Base-by-base conservation (phyloP, 2,329 filamentous ascomycete species). In the Cadophora sp. region DNA sequence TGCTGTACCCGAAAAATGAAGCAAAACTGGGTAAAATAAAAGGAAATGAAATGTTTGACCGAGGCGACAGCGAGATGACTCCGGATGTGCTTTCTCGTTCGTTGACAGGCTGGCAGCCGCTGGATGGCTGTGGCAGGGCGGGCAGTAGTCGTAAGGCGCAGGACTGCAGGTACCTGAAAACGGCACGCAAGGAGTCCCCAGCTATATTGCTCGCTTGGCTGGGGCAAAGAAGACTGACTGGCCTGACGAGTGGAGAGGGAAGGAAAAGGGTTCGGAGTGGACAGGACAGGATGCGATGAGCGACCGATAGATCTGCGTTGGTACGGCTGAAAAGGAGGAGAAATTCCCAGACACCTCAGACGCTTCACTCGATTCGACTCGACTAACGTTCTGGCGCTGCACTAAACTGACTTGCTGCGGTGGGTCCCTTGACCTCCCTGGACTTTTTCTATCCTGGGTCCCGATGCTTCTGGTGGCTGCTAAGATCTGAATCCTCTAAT, bases 121-220 rank as follows among this genome's bases (percentile, higher is more conserved):
- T 43, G 37, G 37, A 40, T 3, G 12, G 14, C 37, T 14, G 8
- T 40, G 37, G 37, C 37, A 40, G 12, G 37, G 5, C 5, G 11
- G 31, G 31, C 11, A 34, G 31, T 5, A 16, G 16, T 16, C 12
- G 40, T 19, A 43, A 14, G 40, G 40, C 40, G 40, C 40, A 43
- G 6, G 40, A 43, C 40, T 48, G 19, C 56, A 40, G 37, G 56
- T 59, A 59, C 56, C 56, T 59, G 56, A 43, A 24, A 43, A 43
- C 43, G 56, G 56, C 31, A 59, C 56, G 56, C 56, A 59, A 59
- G 56, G 56, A n/a, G 22, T 59, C 12, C 56, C 56, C 56, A 40
- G 56, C 56, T 59, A 24, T 9, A 4, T 12, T 40, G 31, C 56
- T 59, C 56, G 34, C 34, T 59, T 37, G 56, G 29, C n/a, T 37